Conservation (phyloP, 192 early-diverging fungal genomes). For the Coemansia sp. region DNA sequence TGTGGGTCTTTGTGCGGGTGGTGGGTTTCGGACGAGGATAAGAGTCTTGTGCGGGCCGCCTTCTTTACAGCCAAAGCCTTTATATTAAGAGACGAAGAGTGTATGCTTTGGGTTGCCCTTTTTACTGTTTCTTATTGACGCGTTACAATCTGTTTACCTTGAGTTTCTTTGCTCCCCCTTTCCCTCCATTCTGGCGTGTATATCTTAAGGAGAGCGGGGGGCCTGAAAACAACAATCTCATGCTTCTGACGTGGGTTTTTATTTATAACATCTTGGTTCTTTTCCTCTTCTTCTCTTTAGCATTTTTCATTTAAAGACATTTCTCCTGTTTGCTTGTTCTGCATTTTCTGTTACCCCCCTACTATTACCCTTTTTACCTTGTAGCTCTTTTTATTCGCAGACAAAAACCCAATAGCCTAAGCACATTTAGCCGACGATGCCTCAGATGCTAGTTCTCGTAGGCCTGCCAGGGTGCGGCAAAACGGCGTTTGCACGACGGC, state of each 20-base stretch:
- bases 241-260: background rate
- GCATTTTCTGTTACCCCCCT: background rate
- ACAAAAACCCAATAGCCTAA: background rate
- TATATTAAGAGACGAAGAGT: background rate
- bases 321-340: slow-evolving; percentile 2
- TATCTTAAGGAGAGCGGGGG: background rate
- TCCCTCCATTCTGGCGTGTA: background rate
- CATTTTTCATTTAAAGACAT: background rate
- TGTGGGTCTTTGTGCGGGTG: background rate
- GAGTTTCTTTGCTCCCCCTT: background rate
- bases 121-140: slow-evolving; percentile 12
- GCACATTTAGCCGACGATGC: slow-evolving; percentile 26
- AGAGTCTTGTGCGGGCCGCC: background rate
- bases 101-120: background rate
- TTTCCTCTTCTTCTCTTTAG: slow-evolving; percentile 8
- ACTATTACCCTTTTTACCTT: slow-evolving; percentile 2
- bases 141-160: background rate
- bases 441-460: slow-evolving; percentile 68
- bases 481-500: slow-evolving; percentile 64
- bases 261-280: background rate
- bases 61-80: slow-evolving; percentile 8
- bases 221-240: background rate
- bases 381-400: background rate
- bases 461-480: slow-evolving; percentile 80
- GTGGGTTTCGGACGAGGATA: background rate